These are phyloP conservation scores for Haplosporangium sp. DNA, from an alignment of 371 early-diverging fungal species.

Conservation along the genomic window DNA sequence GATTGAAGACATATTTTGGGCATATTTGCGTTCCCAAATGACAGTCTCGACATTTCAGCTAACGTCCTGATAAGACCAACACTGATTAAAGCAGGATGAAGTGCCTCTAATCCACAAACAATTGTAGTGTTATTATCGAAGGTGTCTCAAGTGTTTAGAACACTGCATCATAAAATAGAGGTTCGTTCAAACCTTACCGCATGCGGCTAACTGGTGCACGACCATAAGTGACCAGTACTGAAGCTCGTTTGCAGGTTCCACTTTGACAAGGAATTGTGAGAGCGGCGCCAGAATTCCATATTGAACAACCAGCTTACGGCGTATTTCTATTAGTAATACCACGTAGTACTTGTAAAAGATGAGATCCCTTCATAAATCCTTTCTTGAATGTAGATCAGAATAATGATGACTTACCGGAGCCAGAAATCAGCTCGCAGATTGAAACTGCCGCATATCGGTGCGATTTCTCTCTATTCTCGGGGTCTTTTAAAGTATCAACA, in stretches of 20 bases:
- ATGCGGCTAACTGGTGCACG: constrained; percentile 77
- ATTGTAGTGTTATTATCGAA: neutral
- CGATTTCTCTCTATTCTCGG: constrained; percentile 68
- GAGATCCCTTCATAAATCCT: no score
- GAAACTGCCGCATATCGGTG: constrained; percentile 78
- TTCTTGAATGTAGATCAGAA: no score
- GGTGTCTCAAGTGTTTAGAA: no score
- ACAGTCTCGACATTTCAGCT: constrained; percentile 76
- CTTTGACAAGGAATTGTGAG: constrained; percentile 65
- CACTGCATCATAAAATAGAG: no score
- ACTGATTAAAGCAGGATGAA: constrained; percentile 70
- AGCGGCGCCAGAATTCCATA: constrained; percentile 75
- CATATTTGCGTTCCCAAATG: constrained; percentile 86
- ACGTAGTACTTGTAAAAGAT: neutral
- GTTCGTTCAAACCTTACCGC: constrained; percentile 58
- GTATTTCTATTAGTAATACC: constrained; percentile 12
- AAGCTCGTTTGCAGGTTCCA: constrained; percentile 76
- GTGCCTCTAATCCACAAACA: constrained; percentile 54
- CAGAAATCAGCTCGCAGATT: constrained; percentile 76
- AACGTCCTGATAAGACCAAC: constrained; percentile 72
- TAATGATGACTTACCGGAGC: constrained; percentile 61
- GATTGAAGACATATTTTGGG: constrained; percentile 87
- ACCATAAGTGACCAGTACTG: constrained; percentile 86
- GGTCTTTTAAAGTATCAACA: constrained; percentile 68
- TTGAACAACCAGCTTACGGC: constrained; percentile 61